These are phyloP conservation scores for Chlamydomonas incerta DNA, from an alignment of 139 green algal species.

Conservation along the genomic window DNA sequence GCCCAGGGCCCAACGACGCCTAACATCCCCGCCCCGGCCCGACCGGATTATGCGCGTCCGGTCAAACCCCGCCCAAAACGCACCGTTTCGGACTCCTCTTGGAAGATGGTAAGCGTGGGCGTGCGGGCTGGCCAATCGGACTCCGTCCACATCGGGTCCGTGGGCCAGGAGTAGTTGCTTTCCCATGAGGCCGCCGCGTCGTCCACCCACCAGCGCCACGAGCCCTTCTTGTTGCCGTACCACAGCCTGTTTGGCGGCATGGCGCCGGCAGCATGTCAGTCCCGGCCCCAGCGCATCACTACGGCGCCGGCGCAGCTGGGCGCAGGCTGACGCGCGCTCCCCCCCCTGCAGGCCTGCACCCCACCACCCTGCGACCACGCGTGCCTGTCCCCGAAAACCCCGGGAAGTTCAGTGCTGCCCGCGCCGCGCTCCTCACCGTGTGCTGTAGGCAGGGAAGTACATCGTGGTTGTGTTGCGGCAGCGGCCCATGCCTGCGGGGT, in stretches of 20 bases:
- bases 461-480: constrained; percentile 65
- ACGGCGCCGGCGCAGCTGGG: too few species aligned
- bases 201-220: constrained; percentile 32
- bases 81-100: constrained; percentile 45
- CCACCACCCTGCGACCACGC: too few species aligned
- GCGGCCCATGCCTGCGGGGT: constrained; percentile 20
- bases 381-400: too few species aligned
- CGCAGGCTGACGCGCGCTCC: too few species aligned
- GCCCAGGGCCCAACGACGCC: too few species aligned
- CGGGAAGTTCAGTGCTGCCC: too few species aligned
- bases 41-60: too few species aligned
- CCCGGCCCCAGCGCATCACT: too few species aligned
- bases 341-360: too few species aligned
- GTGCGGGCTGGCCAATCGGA: constrained; percentile 71
- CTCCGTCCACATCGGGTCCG: constrained; percentile 77
- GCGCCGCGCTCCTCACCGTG: constrained; percentile 29
- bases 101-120: constrained; percentile 65
- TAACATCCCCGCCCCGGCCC: too few species aligned
- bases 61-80: too few species aligned
- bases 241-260: background rate
- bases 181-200: constrained; percentile 54
- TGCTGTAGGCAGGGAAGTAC: constrained; percentile 73
- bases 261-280: too few species aligned
- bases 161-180: constrained; percentile 61
- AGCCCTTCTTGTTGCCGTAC: background rate